These are phyloP conservation scores for Thinopyrum elongatum DNA, from an alignment of 176 grass and related monocot genomes.

Conservation along the genomic window DNA sequence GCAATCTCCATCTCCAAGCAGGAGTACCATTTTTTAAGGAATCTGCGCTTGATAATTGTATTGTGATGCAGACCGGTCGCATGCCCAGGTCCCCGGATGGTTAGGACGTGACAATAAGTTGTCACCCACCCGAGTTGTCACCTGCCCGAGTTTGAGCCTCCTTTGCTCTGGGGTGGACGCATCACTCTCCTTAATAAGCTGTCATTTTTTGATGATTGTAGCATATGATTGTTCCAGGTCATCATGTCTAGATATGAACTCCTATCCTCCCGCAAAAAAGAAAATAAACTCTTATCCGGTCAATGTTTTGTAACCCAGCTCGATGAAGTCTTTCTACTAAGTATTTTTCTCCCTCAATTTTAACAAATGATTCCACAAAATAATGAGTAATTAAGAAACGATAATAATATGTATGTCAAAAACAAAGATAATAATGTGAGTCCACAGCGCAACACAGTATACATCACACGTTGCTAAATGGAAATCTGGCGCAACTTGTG, in stretches of 20 bases:
- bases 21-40: not conserved
- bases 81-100: not conserved
- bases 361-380: not conserved
- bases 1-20: not conserved
- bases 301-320: not conserved
- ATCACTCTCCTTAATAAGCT: too few relatives aligned
- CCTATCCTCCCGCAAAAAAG: too few relatives aligned
- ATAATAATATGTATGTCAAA: too few relatives aligned
- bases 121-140: not conserved
- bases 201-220: not conserved
- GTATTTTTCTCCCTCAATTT: not conserved
- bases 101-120: not conserved
- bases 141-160: not conserved
- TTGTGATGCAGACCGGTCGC: not conserved
- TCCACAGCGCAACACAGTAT: too few relatives aligned
- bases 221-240: not conserved
- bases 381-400: too few relatives aligned
- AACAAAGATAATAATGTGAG: too few relatives aligned
- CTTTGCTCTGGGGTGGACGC: not conserved
- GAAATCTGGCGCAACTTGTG: too few relatives aligned
- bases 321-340: not conserved
- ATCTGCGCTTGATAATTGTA: not conserved
- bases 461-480: too few relatives aligned
- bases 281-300: too few relatives aligned
- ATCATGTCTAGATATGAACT: not conserved